Percentiles rank a stretch among this genome's conserved stretches.
phyloP scores from a whole-genome alignment of 2,329 filamentous ascomycete species.

The Fusarium graminum region DNA sequence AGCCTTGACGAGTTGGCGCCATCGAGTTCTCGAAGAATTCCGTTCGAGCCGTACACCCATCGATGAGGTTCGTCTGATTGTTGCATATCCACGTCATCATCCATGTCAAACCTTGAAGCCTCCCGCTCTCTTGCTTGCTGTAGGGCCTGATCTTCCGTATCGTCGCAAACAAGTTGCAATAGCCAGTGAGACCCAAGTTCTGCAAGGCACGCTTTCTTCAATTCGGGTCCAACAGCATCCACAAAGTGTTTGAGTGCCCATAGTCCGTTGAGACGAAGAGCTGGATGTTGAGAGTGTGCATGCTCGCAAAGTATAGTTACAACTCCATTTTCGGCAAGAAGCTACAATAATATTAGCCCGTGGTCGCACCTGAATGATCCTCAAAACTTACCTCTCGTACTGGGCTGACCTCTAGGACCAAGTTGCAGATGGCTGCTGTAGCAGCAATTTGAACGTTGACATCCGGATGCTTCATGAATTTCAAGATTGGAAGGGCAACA shows the following conservation, averaged over 20 bases:
- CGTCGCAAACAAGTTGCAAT: constrained; percentile 78
- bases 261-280: constrained; percentile 84
- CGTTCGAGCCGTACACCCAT: constrained; percentile 54
- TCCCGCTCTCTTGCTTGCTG: constrained; percentile 54
- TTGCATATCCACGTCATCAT: constrained; percentile 71
- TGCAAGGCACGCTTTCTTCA: constrained; percentile 83
- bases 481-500: constrained; percentile 81
- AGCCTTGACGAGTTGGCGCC: constrained; percentile 58
- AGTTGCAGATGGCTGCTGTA: constrained; percentile 85
- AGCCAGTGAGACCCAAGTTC: constrained; percentile 85
- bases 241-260: constrained; percentile 96
- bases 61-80: constrained; percentile 60
- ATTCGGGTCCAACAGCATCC: constrained; percentile 74
- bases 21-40: constrained; percentile 52
- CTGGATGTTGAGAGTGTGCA: constrained; percentile 83
- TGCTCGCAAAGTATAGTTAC: constrained; percentile 84
- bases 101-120: constrained; percentile 58
- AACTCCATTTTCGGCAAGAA: constrained; percentile 79
- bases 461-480: constrained; percentile 79
- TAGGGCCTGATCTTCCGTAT: constrained; percentile 67
- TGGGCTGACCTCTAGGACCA: constrained; percentile 89
- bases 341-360: constrained; percentile 60
- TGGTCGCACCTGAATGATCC: background rate
- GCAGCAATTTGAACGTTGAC: constrained; percentile 87
- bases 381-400: constrained; percentile 80